Base-by-base conservation (phyloP, 345 rosid species). In the Geranium brycei region DNA sequence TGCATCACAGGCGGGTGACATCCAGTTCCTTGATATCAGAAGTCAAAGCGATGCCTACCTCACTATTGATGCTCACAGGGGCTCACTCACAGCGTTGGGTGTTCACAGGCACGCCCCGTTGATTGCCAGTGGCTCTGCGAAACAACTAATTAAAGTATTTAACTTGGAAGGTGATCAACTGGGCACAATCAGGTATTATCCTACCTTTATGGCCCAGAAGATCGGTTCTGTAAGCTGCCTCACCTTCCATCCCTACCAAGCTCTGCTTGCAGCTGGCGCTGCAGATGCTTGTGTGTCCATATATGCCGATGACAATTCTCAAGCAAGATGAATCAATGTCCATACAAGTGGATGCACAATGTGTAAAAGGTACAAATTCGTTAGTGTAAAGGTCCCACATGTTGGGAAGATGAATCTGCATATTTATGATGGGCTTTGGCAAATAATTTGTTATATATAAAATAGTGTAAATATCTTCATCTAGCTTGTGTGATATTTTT, bases 1-100 rank as follows among this genome's bases (percentile, higher is more conserved):
- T 75, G 99, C 99, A 66, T 84, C 96, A 56, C 97, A 85, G 77
- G 97, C 96, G 1, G 99, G 99, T 66, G 97, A 95, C 65, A 85
- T 95, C 66, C 83, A 87, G 75, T 85, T 88, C 71, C 86, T 91
- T 38, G 99, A 95, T 79, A 78, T 95, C 17, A 85, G 97, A 84
- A 69, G 75, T 66, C 68, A 58, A 55, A 72, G 69, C 60, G 89
- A 78, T 64, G 65, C 93, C 56, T 95, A 88, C 68, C 86, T 83
- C n/a, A 87, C 97, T 1, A 88, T 95, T 18, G 78, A 84, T 68
- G 96, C 97, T 40, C 88, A 85, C 74, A 84, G 97, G 76, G 96
- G 99, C 68, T 91, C 97, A 8, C 92, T 95, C 58, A 87, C 97
- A 18, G 86, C 99, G 68, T 77, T 95, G 71, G 97, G 97, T 72